A percentile compares a stretch with the other conserved stretches of the same genome.
phyloP scores from a whole-genome alignment of 495 filamentous ascomycete species.

The Neurospora sp. region DNA sequence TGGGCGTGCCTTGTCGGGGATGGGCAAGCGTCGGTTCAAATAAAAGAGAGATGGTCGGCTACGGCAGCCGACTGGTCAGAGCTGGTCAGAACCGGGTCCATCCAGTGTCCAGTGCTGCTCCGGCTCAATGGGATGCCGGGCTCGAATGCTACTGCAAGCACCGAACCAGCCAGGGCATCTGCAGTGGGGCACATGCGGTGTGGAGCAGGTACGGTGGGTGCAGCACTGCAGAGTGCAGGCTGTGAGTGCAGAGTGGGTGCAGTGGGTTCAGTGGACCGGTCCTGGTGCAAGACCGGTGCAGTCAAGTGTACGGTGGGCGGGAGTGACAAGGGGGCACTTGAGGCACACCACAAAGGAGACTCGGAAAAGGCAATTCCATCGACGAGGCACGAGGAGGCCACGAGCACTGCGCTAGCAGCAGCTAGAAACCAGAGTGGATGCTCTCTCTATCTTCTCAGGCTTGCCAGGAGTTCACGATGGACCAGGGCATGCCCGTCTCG shows the following conservation, averaged over 20 bases:
- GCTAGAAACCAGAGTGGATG: neutral
- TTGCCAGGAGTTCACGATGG: neutral
- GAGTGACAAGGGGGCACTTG: neutral
- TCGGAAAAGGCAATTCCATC: neutral
- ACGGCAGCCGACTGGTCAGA: neutral
- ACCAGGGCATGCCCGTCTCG: neutral
- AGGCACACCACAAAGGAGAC: neutral
- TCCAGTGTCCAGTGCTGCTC: neutral
- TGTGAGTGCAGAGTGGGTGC: neutral
- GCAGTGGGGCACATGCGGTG: neutral
- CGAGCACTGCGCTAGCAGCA: neutral
- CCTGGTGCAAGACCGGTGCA: neutral
- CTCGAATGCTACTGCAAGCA: neutral
- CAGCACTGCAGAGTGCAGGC: neutral
- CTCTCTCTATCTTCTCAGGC: neutral
- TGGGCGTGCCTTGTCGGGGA: constrained; percentile 18
- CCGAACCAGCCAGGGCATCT: neutral
- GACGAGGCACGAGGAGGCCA: neutral
- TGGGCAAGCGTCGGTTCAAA: constrained; percentile 23
- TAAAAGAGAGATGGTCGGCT: constrained; percentile 15
- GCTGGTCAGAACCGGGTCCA: neutral
- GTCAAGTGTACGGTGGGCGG: neutral
- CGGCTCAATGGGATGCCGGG: neutral
- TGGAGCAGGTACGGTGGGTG: neutral
- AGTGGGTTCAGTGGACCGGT: neutral